Percentiles rank a stretch among this genome's conserved stretches.
Conservation (phyloP, 2,329 filamentous ascomycete genomes). For the Fusarium drepaniforme region DNA sequence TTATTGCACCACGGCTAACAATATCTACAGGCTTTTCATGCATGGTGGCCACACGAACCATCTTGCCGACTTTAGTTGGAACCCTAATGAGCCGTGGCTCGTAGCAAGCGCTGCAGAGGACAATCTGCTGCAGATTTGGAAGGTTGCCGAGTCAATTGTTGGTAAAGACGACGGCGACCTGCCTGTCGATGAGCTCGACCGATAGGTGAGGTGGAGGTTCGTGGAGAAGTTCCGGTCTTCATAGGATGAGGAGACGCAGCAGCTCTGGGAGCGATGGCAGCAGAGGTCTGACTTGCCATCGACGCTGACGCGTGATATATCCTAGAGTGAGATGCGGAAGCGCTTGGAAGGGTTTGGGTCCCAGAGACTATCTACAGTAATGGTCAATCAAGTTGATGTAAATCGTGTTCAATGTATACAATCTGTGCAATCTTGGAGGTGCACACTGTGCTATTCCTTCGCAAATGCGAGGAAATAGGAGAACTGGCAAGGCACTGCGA, state of each 20-base stretch:
- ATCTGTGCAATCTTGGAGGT: not conserved
- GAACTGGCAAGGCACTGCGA: not conserved
- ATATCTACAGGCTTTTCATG: conserved; percentile 83
- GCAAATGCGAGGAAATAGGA: not conserved
- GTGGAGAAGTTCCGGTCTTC: conserved; percentile 46
- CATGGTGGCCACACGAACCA: conserved; percentile 98
- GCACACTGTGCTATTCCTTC: not conserved
- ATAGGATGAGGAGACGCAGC: conserved; percentile 47
- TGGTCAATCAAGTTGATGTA: conserved; percentile 3
- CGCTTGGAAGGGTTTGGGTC: not conserved
- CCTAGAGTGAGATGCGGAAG: conserved; percentile 23
- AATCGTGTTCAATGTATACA: not conserved
- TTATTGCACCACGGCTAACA: conserved; percentile 35
- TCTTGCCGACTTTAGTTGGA: conserved; percentile 98
- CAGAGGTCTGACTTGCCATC: conserved; percentile 20
- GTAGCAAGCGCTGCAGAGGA: conserved; percentile 96
- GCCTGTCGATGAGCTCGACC: conserved; percentile 81
- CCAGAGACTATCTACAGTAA: conserved; percentile 6
- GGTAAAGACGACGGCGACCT: conserved; percentile 82
- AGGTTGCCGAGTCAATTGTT: conserved; percentile 85
- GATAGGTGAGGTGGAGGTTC: conserved; percentile 58
- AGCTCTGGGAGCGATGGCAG: conserved; percentile 39
- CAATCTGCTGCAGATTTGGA: conserved; percentile 96
- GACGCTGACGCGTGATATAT: conserved; percentile 33
- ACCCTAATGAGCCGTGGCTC: conserved; percentile 95